Conservation (phyloP, 352 stramenopile species). For the Globisporangium recalcitrans region DNA sequence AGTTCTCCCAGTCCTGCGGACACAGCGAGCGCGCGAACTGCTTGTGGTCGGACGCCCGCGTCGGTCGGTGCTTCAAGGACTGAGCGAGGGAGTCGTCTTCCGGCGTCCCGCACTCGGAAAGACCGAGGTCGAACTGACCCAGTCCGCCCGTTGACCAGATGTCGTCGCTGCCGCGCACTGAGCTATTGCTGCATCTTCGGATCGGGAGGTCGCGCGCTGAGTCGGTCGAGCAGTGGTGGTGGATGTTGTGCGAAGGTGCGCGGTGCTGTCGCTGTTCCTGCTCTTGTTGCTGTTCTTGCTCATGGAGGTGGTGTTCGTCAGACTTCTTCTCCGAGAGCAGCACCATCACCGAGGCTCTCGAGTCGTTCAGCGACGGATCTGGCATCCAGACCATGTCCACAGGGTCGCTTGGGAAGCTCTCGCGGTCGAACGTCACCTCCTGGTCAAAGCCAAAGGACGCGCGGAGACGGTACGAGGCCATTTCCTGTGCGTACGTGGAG, state of each 20-base stretch:
- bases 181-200: slow-evolving; percentile 1
- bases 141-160: not conserved
- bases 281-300: not conserved
- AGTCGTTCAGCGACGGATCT: slow-evolving; percentile 11
- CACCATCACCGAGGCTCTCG: not conserved
- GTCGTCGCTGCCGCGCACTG: not conserved
- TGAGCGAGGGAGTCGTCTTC: not conserved
- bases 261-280: not conserved
- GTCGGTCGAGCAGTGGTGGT: not conserved
- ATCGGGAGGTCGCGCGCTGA: not conserved
- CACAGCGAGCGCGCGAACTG: slow-evolving; percentile 4
- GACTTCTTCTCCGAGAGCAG: not conserved
- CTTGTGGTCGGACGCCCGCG: slow-evolving; percentile 1
- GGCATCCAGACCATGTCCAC: slow-evolving; percentile 11
- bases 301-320: not conserved
- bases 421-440: slow-evolving; percentile 4
- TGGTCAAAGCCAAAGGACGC: not conserved
- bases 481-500: not conserved
- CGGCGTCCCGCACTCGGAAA: not conserved
- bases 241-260: not conserved
- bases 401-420: slow-evolving; percentile 2
- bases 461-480: not conserved
- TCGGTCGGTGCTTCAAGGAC: slow-evolving; percentile 1
- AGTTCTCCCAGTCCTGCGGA: slow-evolving; percentile 11
- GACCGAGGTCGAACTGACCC: slow-evolving; percentile 9